Percentiles rank a stretch among this genome's conserved stretches.
These are phyloP conservation scores for Talaromyces sp. DNA, from an alignment of 2,329 filamentous ascomycete genomes.

Conservation along the genomic window DNA sequence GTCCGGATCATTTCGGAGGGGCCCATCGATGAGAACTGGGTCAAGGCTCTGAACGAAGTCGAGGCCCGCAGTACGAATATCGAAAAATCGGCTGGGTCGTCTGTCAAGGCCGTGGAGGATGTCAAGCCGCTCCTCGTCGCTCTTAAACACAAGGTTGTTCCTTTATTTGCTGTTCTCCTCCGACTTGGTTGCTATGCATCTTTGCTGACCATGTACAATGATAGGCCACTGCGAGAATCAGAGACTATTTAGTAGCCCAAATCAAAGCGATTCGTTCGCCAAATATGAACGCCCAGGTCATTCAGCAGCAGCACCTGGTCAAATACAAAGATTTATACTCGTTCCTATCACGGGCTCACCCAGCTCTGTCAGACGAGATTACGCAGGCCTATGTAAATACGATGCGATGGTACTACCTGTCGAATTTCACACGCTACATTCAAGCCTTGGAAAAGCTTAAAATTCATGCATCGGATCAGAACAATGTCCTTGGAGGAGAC, in stretches of 20 bases:
- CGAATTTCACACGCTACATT: slow-evolving; percentile 84
- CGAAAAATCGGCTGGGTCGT: slow-evolving; percentile 58
- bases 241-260: slow-evolving; percentile 89
- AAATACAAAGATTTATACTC: slow-evolving; percentile 82
- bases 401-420: slow-evolving; percentile 97
- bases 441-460: slow-evolving; percentile 79
- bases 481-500: slow-evolving; percentile 77
- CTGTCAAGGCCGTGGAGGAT: slow-evolving; percentile 73
- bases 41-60: slow-evolving; percentile 74
- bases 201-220: background rate
- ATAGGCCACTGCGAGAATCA: slow-evolving; percentile 83
- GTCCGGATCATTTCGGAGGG: slow-evolving; percentile 85
- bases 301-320: slow-evolving; percentile 88
- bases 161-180: background rate
- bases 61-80: slow-evolving; percentile 71
- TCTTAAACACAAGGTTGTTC: slow-evolving; percentile 67
- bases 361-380: slow-evolving; percentile 82
- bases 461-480: slow-evolving; percentile 74
- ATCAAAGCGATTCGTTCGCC: slow-evolving; percentile 92
- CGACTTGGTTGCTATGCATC: slow-evolving; percentile 7
- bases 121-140: slow-evolving; percentile 79
- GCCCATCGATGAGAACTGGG: slow-evolving; percentile 82
- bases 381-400: slow-evolving; percentile 93
- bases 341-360: slow-evolving; percentile 78
- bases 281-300: slow-evolving; percentile 94